Evolutionary conservation across 2,329 filamentous ascomycete species (phyloP), one percentile per base, ranked within the genome.

Genomic region (Aspergillus terreus): DNA sequence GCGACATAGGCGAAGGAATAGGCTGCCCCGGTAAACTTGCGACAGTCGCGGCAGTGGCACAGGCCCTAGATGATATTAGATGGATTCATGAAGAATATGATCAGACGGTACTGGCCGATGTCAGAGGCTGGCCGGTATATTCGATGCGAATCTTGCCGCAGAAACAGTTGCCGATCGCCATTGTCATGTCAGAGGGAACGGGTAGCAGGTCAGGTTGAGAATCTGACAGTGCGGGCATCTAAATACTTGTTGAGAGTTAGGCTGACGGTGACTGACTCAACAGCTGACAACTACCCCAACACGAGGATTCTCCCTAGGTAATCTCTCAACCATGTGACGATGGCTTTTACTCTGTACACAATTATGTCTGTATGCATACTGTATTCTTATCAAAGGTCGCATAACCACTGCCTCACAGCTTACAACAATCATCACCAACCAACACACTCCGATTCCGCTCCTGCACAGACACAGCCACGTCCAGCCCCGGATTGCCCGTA

Each of bases 31-130:
- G 67, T 67, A 4, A 72, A 59, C 52, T 73, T 72, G 49, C 71
- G 68, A 58, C 70, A 73, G 51, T 71, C 71, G n/a, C 47, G 30
- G 51, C 71, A 72, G 58, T 73, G 66, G 48, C 71, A 73, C 19
- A 72, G 49, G 19, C 47, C 70, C 70, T 73, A 21, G 19, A 12
- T 23, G 23, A 27, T 12, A 35, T 51, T 42, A 58, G 43, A n/a
- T 50, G 47, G 44, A 7, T n/a, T 53, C 19, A 14, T 27, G 10
- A 46, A 9, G 14, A 46, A 44, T 4, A 38, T 1, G 19, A 11
- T 15, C 2, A 32, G 30, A n/a, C 32, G 42, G 19, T 50, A 61
- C 67, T 63, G 6, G 64, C 69, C 43, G 62, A 52, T 27, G 49
- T 61, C 6, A 69, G 44, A 38, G 65, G 66, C 46, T 69, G 56